Evolutionary conservation across 495 filamentous ascomycete genomes (phyloP).

Genomic region (Hypoxylon fragiforme): DNA sequence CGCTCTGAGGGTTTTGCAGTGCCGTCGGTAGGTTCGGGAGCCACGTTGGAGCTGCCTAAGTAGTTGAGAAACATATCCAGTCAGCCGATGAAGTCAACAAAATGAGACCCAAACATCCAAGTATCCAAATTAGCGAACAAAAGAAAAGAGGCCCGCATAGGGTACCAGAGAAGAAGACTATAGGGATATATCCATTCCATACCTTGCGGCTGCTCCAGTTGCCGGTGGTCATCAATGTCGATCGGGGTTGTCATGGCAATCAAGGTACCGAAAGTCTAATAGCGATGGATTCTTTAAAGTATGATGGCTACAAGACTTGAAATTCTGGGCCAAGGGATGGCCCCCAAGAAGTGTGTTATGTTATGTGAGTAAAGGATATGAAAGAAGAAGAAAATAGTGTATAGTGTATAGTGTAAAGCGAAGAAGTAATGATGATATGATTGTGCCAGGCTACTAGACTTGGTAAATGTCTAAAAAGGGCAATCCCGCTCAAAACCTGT

Average conservation of each 20-base stretch:
- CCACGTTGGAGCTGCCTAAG: slow-evolving; percentile 30
- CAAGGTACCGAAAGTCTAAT: slow-evolving; percentile 7
- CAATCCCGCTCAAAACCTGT: slow-evolving; percentile 25
- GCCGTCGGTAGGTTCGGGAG: slow-evolving; percentile 30
- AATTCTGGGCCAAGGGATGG: slow-evolving; percentile 30
- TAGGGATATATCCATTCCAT: no score
- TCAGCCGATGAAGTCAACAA: slow-evolving; percentile 20
- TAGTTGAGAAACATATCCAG: slow-evolving; percentile 15
- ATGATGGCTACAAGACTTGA: not conserved
- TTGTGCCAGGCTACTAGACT: slow-evolving; percentile 15
- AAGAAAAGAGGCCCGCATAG: not conserved
- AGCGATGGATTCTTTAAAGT: slow-evolving; percentile 1
- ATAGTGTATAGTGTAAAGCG: slow-evolving; percentile 1
- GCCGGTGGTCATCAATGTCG: slow-evolving; percentile 14
- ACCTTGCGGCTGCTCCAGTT: slow-evolving; percentile 31
- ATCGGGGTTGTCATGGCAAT: slow-evolving; percentile 36
- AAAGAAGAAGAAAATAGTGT: slow-evolving; percentile 5
- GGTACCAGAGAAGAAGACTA: slow-evolving; percentile 13
- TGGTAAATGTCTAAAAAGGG: slow-evolving; percentile 29
- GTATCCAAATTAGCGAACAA: not conserved
- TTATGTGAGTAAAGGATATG: slow-evolving; percentile 16
- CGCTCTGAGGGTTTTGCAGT: slow-evolving; percentile 30
- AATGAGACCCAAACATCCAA: not conserved
- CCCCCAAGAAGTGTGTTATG: slow-evolving; percentile 14
- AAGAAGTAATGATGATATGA: slow-evolving; percentile 36